phyloP scores from a whole-genome alignment of 1,139 yeast genomes.

The Yamadazyma atlantica region DNA sequence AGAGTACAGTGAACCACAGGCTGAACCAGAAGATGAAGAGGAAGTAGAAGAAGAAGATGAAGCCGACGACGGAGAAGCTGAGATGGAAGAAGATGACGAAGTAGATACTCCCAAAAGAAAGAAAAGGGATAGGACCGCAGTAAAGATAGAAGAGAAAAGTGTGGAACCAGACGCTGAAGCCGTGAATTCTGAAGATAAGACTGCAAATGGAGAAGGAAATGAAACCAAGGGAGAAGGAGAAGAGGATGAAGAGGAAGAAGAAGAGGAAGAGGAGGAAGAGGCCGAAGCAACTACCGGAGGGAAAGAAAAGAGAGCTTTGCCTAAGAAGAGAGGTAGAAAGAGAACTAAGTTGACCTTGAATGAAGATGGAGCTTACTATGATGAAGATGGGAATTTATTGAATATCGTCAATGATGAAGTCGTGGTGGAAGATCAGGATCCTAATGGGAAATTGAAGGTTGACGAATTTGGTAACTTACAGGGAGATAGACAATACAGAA shows the following conservation, averaged over 20 bases:
- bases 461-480: conserved; percentile 63
- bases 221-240: conserved; percentile 26
- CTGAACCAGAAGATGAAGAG: conserved; percentile 14
- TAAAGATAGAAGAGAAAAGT: conserved; percentile 19
- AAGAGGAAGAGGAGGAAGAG: conserved; percentile 18
- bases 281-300: conserved; percentile 19
- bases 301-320: conserved; percentile 18
- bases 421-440: conserved; percentile 70
- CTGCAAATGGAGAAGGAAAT: no score
- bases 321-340: conserved; percentile 49
- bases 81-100: conserved; percentile 16
- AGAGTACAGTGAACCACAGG: conserved; percentile 21
- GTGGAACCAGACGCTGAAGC: conserved; percentile 21
- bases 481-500: conserved; percentile 79
- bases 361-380: conserved; percentile 43
- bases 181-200: no score
- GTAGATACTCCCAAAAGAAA: conserved; percentile 7
- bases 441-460: conserved; percentile 76
- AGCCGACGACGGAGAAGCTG: conserved; percentile 6
- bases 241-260: conserved; percentile 25
- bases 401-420: conserved; percentile 77
- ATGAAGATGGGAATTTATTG: conserved; percentile 52
- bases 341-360: conserved; percentile 35
- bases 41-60: no score
- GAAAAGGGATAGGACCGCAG: conserved; percentile 15